Evolutionary conservation across 2,329 filamentous ascomycete genomes (phyloP).

Genomic region (Didymella exigua): DNA sequence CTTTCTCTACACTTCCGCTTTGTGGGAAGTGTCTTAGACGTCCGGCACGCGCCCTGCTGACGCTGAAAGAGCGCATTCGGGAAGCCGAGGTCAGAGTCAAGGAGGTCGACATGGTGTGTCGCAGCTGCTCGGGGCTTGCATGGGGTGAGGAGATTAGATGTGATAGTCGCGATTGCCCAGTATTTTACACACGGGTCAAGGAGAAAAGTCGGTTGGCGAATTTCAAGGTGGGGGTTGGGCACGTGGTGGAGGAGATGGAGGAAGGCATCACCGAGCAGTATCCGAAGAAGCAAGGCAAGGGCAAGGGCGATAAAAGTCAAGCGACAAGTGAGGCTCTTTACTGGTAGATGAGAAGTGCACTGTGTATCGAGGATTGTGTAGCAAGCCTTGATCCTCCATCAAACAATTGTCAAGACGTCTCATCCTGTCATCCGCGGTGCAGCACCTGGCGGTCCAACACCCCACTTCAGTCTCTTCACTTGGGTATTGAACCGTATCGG

Average conservation of each 20-base stretch:
- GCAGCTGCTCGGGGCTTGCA: conserved; percentile 75
- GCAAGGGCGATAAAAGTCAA: background rate
- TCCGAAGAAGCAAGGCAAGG: background rate
- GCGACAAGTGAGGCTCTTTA: background rate
- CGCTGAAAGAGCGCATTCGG: conserved; percentile 67
- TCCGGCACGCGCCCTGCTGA: conserved; percentile 65
- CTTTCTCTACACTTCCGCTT: conserved; percentile 51
- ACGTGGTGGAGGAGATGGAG: conserved; percentile 39
- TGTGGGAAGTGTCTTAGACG: conserved; percentile 64
- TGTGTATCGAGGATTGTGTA: background rate
- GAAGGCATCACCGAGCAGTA: conserved; percentile 10
- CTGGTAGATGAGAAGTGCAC: background rate
- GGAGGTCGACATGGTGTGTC: conserved; percentile 74
- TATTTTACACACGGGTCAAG: conserved; percentile 80
- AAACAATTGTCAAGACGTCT: background rate
- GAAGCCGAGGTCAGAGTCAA: conserved; percentile 66
- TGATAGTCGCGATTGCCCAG: conserved; percentile 89
- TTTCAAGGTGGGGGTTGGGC: conserved; percentile 31
- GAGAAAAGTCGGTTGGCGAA: conserved; percentile 50
- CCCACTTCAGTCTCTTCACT: background rate
- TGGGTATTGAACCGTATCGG: background rate
- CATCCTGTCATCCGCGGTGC: background rate
- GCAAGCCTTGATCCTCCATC: background rate
- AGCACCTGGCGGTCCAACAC: background rate
- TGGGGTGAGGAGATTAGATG: conserved; percentile 81